These are phyloP conservation scores for Globisporangium carolinianum DNA, from an alignment of 352 stramenopile species.

Conservation along the genomic window DNA sequence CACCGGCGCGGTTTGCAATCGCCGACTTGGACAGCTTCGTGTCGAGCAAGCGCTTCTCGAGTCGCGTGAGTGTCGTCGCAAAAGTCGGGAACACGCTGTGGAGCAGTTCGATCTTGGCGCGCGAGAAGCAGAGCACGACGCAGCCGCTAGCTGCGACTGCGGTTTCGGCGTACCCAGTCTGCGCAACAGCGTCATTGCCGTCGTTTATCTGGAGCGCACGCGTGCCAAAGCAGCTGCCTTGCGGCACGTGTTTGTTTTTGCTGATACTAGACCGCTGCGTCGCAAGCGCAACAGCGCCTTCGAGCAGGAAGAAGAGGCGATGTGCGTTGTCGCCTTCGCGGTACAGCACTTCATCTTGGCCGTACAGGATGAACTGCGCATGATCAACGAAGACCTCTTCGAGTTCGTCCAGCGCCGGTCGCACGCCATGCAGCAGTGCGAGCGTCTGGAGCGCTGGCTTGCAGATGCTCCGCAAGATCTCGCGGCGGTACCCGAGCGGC, in stretches of 20 bases:
- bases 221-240: conserved; percentile 31
- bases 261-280: background rate
- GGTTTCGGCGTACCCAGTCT: conserved; percentile 24
- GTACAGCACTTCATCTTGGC: conserved; percentile 34
- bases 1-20: conserved; percentile 1
- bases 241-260: conserved; percentile 11
- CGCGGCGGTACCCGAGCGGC: conserved; percentile 20
- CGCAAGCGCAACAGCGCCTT: conserved; percentile 10
- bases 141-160: conserved; percentile 25
- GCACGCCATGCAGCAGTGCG: conserved; percentile 16
- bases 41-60: conserved; percentile 22
- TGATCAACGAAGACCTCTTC: conserved; percentile 32
- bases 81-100: conserved; percentile 22
- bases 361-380: conserved; percentile 27
- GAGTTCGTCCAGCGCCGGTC: conserved; percentile 18
- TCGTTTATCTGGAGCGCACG: conserved; percentile 11
- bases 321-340: conserved; percentile 28
- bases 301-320: conserved; percentile 27
- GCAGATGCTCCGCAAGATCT: conserved; percentile 32
- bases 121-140: conserved; percentile 25
- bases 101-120: conserved; percentile 17
- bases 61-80: conserved; percentile 10
- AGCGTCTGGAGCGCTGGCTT: conserved; percentile 29
- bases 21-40: conserved; percentile 25
- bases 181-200: background rate